Percentiles rank a stretch among this genome's conserved stretches.
phyloP scores from a whole-genome alignment of 2,329 filamentous ascomycete species.

The Fusarium illudens region DNA sequence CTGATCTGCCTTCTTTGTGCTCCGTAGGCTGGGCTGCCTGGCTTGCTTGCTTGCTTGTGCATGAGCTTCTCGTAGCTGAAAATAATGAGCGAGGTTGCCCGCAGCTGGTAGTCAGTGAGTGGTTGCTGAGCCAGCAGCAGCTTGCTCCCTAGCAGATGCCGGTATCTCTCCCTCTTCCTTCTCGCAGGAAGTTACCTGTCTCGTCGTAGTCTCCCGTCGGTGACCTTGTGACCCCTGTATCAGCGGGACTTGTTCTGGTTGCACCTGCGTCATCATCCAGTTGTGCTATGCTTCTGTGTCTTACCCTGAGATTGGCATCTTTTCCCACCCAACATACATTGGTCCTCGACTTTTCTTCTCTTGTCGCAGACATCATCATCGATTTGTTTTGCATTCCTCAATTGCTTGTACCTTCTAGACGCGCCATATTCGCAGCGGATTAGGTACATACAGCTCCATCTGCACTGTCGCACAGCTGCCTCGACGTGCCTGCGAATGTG shows the following conservation, averaged over 20 bases:
- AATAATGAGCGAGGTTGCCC: neutral
- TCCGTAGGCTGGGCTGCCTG: constrained; percentile 11
- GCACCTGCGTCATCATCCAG: constrained; percentile 37
- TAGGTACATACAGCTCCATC: too few species aligned
- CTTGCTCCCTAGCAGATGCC: neutral
- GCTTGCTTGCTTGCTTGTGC: constrained; percentile 11
- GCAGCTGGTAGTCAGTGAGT: constrained; percentile 7
- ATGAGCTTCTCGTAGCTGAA: constrained; percentile 9
- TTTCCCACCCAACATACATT: constrained; percentile 1
- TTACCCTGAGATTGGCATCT: constrained; percentile 12
- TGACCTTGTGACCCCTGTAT: constrained; percentile 20
- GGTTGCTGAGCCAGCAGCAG: constrained; percentile 6
- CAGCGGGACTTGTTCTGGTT: constrained; percentile 13
- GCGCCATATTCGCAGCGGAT: neutral
- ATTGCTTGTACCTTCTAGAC: neutral
- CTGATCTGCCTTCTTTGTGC: constrained; percentile 26
- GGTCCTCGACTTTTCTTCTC: constrained; percentile 1
- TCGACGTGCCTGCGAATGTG: neutral
- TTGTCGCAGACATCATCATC: constrained; percentile 9
- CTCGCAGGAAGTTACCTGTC: constrained; percentile 2
- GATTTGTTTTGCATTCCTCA: neutral
- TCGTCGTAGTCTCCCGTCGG: constrained; percentile 5
- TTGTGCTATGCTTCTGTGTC: constrained; percentile 22
- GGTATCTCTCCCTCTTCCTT: neutral
- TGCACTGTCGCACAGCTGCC: neutral